Conservation (phyloP, 768 basidiomycete species). For the Pluteus cervinus region DNA sequence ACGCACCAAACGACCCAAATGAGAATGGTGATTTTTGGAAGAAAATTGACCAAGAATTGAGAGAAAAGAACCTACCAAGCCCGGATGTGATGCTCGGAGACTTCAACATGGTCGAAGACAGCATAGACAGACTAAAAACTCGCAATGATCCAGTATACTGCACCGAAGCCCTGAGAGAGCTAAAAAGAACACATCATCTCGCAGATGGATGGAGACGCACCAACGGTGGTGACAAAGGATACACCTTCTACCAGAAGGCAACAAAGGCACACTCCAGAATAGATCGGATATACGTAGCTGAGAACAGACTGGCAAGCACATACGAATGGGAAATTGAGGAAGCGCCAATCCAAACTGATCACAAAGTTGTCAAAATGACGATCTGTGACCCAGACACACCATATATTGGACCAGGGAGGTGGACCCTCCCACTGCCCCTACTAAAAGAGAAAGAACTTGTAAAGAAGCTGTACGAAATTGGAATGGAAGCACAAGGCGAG, state of each 20-base stretch:
- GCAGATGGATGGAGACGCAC: conserved; percentile 27
- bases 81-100: conserved; percentile 33
- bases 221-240: conserved; percentile 14
- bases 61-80: conserved; percentile 4
- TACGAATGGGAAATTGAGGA: conserved; percentile 20
- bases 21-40: conserved; percentile 27
- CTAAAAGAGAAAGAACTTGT: conserved; percentile 13
- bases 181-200: conserved; percentile 14
- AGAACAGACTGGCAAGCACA: conserved; percentile 4
- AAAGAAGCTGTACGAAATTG: conserved; percentile 4
- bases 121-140: conserved; percentile 26
- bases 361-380: conserved; percentile 19
- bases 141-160: conserved; percentile 10
- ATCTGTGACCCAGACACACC: conserved; percentile 16
- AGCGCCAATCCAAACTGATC: conserved; percentile 21
- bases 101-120: conserved; percentile 34
- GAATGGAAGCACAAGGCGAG: neutral
- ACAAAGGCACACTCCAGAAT: conserved; percentile 20
- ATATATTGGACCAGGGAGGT: conserved; percentile 25
- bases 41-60: conserved; percentile 8
- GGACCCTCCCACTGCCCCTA: conserved; percentile 17
- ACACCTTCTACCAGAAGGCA: conserved; percentile 18
- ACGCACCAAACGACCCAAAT: conserved; percentile 24
- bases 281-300: conserved; percentile 28
- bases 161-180: conserved; percentile 9